Percentiles rank a stretch among this genome's conserved stretches.
These are phyloP conservation scores for Penicillium manginii DNA, from an alignment of 495 filamentous ascomycete genomes.

Conservation along the genomic window DNA sequence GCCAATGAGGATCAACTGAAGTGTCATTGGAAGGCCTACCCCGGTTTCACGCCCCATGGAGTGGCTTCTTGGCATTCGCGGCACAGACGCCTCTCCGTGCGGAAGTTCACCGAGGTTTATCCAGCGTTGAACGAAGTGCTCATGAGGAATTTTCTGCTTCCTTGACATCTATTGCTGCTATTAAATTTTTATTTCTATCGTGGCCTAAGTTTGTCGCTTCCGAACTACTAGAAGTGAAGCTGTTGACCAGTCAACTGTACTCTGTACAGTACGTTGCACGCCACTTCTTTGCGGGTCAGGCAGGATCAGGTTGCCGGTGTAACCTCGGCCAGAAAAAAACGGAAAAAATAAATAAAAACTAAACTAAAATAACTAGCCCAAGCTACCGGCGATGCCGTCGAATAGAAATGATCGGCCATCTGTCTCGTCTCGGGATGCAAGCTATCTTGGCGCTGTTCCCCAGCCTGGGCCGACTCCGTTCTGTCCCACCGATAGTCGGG, in stretches of 20 bases:
- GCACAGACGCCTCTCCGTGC: background rate
- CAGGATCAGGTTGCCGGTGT: background rate
- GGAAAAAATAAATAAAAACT: too few species aligned
- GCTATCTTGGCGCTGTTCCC: constrained; percentile 30
- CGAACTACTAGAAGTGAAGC: background rate
- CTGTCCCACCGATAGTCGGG: constrained; percentile 19
- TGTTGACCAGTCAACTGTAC: background rate
- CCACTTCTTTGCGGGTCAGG: constrained; percentile 1
- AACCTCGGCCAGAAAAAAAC: constrained; percentile 1
- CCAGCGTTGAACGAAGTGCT: background rate
- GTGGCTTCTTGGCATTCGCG: constrained; percentile 1
- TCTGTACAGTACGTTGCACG: constrained; percentile 1
- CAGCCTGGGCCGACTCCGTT: constrained; percentile 19
- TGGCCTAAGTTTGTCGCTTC: background rate
- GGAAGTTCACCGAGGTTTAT: constrained; percentile 6
- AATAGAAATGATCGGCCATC: constrained; percentile 15
- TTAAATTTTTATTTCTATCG: background rate
- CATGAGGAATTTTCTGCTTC: background rate
- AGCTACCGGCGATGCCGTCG: constrained; percentile 20
- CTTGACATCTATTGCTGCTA: background rate
- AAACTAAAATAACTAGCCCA: background rate
- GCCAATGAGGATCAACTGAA: constrained; percentile 10
- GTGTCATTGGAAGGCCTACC: constrained; percentile 2
- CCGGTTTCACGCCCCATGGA: constrained; percentile 12
- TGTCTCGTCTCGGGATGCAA: constrained; percentile 24